Percentiles rank a stretch among this genome's conserved stretches.
Conservation (phyloP, 768 basidiomycete species). For the Calocybe cyanea region DNA sequence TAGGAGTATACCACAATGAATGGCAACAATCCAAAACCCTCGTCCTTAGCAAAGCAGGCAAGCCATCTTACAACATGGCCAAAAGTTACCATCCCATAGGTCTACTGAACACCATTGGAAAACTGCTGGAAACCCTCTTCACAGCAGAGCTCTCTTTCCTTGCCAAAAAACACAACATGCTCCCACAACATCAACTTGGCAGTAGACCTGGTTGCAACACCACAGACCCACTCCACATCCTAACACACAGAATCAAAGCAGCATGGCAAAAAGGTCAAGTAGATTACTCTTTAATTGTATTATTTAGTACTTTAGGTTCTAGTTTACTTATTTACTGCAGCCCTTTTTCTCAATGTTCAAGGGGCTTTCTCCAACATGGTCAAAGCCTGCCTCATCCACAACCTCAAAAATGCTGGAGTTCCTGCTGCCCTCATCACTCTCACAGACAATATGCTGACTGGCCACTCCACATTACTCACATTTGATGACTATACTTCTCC, state of each 20-base stretch:
- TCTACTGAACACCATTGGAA: conserved; percentile 27
- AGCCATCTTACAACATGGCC: too few relatives aligned
- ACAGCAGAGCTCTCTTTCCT: conserved; percentile 20
- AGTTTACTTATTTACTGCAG: too few relatives aligned
- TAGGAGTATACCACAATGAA: too few relatives aligned
- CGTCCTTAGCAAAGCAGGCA: conserved; percentile 32
- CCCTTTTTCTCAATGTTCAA: conserved; percentile 38
- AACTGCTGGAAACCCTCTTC: conserved; percentile 21
- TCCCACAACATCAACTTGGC: too few relatives aligned
- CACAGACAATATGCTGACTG: background rate
- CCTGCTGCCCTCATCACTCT: conserved; percentile 21
- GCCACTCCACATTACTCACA: background rate
- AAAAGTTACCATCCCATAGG: conserved; percentile 33
- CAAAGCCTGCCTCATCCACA: conserved; percentile 25
- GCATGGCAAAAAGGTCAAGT: conserved; percentile 33
- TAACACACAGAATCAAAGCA: conserved; percentile 30
- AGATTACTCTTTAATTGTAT: too few relatives aligned
- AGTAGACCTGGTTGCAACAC: too few relatives aligned
- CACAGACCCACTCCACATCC: too few relatives aligned
- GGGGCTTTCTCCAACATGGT: conserved; percentile 40
- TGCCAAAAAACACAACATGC: conserved; percentile 25
- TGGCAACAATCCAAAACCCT: conserved; percentile 26
- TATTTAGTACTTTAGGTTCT: too few relatives aligned
- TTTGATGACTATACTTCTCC: conserved; percentile 22
- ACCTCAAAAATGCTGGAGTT: conserved; percentile 24